A percentile compares a stretch with the other conserved stretches of the same genome.
Conservation (phyloP, 1,284 basidiomycete genomes). For the Baeospora myosura region DNA sequence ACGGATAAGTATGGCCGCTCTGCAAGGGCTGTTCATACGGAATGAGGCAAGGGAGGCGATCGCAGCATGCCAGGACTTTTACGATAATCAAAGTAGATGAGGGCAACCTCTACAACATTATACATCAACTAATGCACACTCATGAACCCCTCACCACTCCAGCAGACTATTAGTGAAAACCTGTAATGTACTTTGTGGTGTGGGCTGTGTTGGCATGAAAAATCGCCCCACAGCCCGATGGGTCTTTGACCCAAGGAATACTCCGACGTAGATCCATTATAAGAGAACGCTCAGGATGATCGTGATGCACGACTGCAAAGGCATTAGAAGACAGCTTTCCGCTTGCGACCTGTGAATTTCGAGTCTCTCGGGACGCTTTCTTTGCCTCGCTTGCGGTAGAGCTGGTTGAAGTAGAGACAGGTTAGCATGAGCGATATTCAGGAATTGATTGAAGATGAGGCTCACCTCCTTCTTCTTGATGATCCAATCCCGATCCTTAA, state of each 20-base stretch:
- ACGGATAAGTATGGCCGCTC: slow-evolving; percentile 84
- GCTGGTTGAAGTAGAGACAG: slow-evolving; percentile 29
- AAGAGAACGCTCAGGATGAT: too few species aligned
- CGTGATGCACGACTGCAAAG: too few species aligned
- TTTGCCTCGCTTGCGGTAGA: slow-evolving; percentile 77
- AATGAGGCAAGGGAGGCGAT: slow-evolving; percentile 61
- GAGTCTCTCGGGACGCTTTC: slow-evolving; percentile 75
- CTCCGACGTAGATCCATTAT: too few species aligned
- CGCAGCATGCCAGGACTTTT: slow-evolving; percentile 47
- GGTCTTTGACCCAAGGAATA: too few species aligned
- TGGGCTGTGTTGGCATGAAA: too few species aligned
- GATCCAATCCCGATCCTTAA: slow-evolving; percentile 76
- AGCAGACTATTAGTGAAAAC: too few species aligned
- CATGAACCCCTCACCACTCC: too few species aligned
- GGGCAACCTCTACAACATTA: too few species aligned
- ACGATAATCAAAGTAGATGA: not conserved
- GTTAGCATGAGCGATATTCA: slow-evolving; percentile 2
- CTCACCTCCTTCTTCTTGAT: slow-evolving; percentile 76
- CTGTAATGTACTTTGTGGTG: too few species aligned
- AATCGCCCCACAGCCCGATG: too few species aligned
- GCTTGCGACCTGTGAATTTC: slow-evolving; percentile 74
- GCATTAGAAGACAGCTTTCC: slow-evolving; percentile 61
- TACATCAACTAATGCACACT: too few species aligned
- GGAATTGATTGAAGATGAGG: slow-evolving; percentile 3
- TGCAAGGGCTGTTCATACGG: slow-evolving; percentile 91